Conservation (phyloP, 805 yeast species). For the Metschnikowia henanensis region DNA sequence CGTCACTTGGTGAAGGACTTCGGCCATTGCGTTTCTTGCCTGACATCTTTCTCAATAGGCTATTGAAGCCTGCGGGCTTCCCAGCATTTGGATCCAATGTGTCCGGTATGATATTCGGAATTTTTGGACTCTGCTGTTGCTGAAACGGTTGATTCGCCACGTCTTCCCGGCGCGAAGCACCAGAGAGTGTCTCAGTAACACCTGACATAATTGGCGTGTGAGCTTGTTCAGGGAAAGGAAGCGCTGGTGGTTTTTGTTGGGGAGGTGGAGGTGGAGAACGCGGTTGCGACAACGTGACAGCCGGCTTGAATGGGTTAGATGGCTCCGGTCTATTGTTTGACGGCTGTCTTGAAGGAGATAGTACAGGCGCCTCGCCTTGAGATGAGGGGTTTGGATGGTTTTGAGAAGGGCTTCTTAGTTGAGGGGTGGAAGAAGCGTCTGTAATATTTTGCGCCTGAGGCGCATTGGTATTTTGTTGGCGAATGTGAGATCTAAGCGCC, state of each 20-base stretch:
- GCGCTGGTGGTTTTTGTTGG: conserved; percentile 7
- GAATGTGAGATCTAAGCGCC: conserved; percentile 33
- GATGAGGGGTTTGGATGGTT: background rate
- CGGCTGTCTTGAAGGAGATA: conserved; percentile 1
- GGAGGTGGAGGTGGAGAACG: conserved; percentile 12
- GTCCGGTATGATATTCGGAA: conserved; percentile 21
- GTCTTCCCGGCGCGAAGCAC: conserved; percentile 14
- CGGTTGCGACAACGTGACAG: conserved; percentile 1
- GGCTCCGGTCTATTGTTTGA: conserved; percentile 3
- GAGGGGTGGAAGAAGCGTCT: conserved; percentile 28
- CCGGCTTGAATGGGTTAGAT: conserved; percentile 1
- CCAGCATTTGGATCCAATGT: conserved; percentile 36
- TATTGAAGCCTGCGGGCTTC: conserved; percentile 31
- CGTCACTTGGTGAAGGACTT: conserved; percentile 16
- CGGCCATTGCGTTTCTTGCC: conserved; percentile 27
- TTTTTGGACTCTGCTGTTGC: conserved; percentile 31
- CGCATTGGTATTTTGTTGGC: conserved; percentile 20
- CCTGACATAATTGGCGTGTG: conserved; percentile 31
- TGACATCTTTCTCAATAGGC: conserved; percentile 38
- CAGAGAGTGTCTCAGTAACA: conserved; percentile 14
- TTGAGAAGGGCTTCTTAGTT: conserved; percentile 11
- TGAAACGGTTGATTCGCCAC: conserved; percentile 19
- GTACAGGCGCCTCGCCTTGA: background rate
- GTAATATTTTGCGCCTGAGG: conserved; percentile 1
- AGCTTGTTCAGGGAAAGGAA: conserved; percentile 38